Evolutionary conservation across 805 yeast genomes (phyloP), one percentile per base, ranked within the genome.

Genomic region (Hanseniaspora guilliermondii): DNA sequence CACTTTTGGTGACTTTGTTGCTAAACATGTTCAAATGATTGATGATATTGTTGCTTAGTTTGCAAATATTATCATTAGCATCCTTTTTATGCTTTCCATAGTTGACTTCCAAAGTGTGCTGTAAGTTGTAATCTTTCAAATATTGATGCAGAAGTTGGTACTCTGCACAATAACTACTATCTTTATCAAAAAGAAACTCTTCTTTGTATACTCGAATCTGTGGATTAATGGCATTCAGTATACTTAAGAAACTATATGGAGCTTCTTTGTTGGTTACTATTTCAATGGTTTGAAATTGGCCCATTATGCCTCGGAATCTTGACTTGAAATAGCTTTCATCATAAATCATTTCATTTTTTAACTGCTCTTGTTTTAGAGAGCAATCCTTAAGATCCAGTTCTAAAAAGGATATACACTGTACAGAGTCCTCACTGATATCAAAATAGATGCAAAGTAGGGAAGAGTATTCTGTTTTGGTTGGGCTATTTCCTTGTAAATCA

Each of bases 1-100:
- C 71, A 21, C 22, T 21, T 58, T 80, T 80, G 0, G 93, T 79
- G 3, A 52, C 32, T 3, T 74, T 68, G 60, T 86, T 86, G 21
- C 71, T 70, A 61, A 85, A 87, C 1, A 93, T 76, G 62, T 93
- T 97, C 21, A 93, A 68, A 42, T 85, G 80, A 33, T 75, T 73
- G 4, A 93, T 60, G 0, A 95, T 80, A 60, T 77, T 80, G 1
- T 24, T 24, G n/a, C 32, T 37, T 19, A 52, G 8, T n/a, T 2
- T 12, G 83, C 76, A 53, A 83, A 82, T 14, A 80, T 66, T 70
- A 80, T 70, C 76, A 77, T 78, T 47, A 72, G 73, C 14, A 71
- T 63, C 1, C 73, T 59, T 24, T 73, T 64, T 1, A 74, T 63
- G 14, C n/a, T 32, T 38, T n/a, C 8, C 14, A 42, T 27, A 30